Base-by-base conservation (phyloP, 2,329 filamentous ascomycete genomes). In the Oidium heveae region DNA sequence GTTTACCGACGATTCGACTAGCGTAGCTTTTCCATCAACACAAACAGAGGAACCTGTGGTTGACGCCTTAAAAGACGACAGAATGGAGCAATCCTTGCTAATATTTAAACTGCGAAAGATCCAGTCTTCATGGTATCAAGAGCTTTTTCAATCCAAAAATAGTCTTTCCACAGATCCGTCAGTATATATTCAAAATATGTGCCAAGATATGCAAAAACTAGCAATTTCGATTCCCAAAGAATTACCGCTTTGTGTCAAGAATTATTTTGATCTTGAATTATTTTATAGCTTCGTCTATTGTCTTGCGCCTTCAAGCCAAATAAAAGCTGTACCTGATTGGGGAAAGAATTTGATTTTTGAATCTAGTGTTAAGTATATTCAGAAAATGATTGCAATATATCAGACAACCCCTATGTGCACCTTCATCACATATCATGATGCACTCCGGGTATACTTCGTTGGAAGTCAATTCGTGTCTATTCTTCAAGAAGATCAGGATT, bases 281-380 rank as follows among this genome's bases (percentile, higher is more conserved):
- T 76, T 89, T 50, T 96, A 94, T 69, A 93, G 86, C 63, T 91
- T 86, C 61, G 82, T 94, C 24, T 86, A 95, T 65, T 84, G 89
- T 56, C 74, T 95, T 8, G 86, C 86, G 0, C 86, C 87, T 0
- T 88, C 83, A 37, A 77, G 80, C 1, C 74, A 82, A 49, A 79
- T 84, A 3, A 84, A 85, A 0, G 72, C 76, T 22, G 79, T 88
- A 52, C 81, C 79, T 3, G 76, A 86, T 49, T 86, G 89, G 64
- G 83, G 81, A 39, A 84, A 86, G 57, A 72, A 80, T 33, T 72
- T 94, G 24, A 84, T 94, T 43, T 94, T 94, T 65, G 86, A 94
- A 64, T 82, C 91, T 62, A 81, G 81, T 58, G 79, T 89, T 59
- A 76, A 81, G n/a, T 95, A 91, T 63, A 76, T 91, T 52, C 75